Evolutionary conservation across 2,329 filamentous ascomycete genomes (phyloP), one percentile per base, ranked within the genome.

Genomic region (Aspergillus sp.): DNA sequence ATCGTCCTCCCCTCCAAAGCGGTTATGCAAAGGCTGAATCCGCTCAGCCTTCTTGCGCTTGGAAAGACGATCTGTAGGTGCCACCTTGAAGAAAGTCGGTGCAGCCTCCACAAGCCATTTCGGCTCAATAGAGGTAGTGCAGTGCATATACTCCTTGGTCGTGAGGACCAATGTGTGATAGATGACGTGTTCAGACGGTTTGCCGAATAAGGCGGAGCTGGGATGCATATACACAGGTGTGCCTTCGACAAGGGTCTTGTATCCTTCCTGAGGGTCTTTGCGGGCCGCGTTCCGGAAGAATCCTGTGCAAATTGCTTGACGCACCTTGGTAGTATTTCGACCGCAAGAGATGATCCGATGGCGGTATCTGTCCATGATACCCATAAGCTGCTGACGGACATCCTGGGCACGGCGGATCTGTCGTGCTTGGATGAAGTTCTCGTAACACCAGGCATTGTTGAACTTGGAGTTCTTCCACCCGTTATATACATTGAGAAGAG

Each of bases 1-100:
- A 65, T 97, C 93, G 64, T 98, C 91, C 64, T 95, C 90, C 2
- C 84, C 86, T 2, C 85, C 86, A 71, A 88, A 96, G 65, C 90
- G 86, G 66, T 96, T 96, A 67, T 96, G 90, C 70, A 98, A 70
- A 39, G 93, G 93, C 74, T 95, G 88, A 47, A 98, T 97, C 48
- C 91, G 79, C 77, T 98, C 93, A 0, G 88, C 88, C 76, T 88
- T 86, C 80, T 94, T 93, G 62, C 93, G 76, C 78, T 95, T 96
- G 55, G 86, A 91, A 61, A 98, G 70, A 48, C 82, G 78, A 64
- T 96, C 89, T 32, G 86, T 91, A 0, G 88, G 84, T 15, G 93
- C 91, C 4, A 97, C 89, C 78, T 95, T 95, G 82, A 97, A 98
- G 75, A 97, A 98, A 0, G 90, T 96, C 7, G 94, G 93, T n/a